Base-by-base conservation (phyloP, 2,329 filamentous ascomycete species). In the Trichoderma simmonsii region DNA sequence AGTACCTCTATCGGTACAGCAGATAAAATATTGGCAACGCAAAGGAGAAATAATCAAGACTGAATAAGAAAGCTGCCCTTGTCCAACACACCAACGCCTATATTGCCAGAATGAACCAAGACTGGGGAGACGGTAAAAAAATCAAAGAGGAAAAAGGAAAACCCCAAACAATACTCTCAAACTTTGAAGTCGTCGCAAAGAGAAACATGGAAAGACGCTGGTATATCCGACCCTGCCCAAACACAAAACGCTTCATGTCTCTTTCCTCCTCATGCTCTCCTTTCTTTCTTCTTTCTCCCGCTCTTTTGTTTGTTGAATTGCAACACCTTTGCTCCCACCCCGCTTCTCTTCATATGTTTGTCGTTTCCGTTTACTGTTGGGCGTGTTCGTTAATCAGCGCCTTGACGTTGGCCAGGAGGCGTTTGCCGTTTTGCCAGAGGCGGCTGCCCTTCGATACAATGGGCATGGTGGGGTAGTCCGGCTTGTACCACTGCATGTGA, bases 401-500 rank as follows among this genome's bases (percentile, higher is more conserved):
- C 70, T 79, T 77, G 34, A 81, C 71, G 60, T 79, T 79, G 18
- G 76, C 72, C 48, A 78, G 70, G 62, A 78, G 72, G 59, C 71
- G 77, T 71, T 73, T 76, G 51, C 70, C 78, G 78, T 85, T 77
- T 75, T 81, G 57, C 82, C 83, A 79, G 3, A 80, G 70, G 15
- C 73, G 76, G 4, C 75, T 76, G 2, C 74, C 77, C 21, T 86
- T 81, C 21, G 83, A 81, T 71, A 89, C 83, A 28, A 90, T 78
- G 1, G 90, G 90, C 69, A 91, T 85, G 69, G 88, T 83, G 9
- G 88, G 86, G 77, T 91, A 90, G 74, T 90, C 87, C 70, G 87
- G 84, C 30, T 89, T 85, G 72, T 87, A 88, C 71, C 87, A 81
- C 79, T 94, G 90, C 70, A 92, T 85, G 78, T 93, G 90, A 11